Base-by-base conservation (phyloP, 345 rosid genomes). In the Mallotus nudiflorus region DNA sequence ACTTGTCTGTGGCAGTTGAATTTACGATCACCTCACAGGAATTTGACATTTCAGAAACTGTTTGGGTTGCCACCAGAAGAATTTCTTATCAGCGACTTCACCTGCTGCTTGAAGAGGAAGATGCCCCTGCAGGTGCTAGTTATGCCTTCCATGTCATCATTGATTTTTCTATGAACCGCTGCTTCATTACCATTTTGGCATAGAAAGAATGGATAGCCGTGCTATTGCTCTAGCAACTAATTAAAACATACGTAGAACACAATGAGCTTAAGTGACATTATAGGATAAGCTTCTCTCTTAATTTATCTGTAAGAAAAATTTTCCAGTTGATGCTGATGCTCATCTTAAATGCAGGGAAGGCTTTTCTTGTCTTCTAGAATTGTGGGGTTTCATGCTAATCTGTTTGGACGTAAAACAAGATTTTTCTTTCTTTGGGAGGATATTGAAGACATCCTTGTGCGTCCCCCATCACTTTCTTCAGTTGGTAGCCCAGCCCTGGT, bases 401-500 rank as follows among this genome's bases (percentile, higher is more conserved):
- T 94, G 25, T 94, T 94, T 77, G 95, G 97, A 73, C 82, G 87
- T 69, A 94, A 94, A 77, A 86, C 89, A 59, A 87, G 85, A 71
- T 84, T 90, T 82, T 91, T 85, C 88, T 82, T 94, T 54, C 90
- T 90, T 16, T 91, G 96, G 96, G 97, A 91, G 77, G 96, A 91
- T 72, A 87, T 90, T 49, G 88, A 90, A 66, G 89, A 86, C 78
- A 84, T 94, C 73, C 92, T 83, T 62, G 83, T 73, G 63, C 91
- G 85, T 73, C 88, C 93, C 15, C 95, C 97, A 2, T 85, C 96
- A 33, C 70, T 94, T 19, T 71, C 91, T 54, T 87, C 92, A 3
- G 74, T 90, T 19, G 96, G 93, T 62, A 90, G 93, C 84, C 96
- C 98, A 57, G 63, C 78, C 24, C 76, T 91, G 39, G 85, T 90